These are phyloP conservation scores for Boeremia exigua DNA, from an alignment of 2,329 filamentous ascomycete genomes.

Conservation along the genomic window DNA sequence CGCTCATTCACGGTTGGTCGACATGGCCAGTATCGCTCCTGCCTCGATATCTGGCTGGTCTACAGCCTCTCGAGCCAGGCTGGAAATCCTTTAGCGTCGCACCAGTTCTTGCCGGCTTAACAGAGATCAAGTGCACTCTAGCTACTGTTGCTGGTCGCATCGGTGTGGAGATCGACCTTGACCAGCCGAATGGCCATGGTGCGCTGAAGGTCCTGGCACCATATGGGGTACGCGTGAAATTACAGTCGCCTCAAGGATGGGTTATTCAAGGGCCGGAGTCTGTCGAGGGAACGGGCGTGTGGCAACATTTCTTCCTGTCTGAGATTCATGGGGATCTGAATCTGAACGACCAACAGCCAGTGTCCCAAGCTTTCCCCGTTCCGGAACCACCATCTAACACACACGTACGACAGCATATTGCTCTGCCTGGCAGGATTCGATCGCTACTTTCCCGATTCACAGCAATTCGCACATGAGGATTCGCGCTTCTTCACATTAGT, in stretches of 20 bases:
- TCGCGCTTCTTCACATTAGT: not conserved
- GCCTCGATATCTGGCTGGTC: constrained; percentile 15
- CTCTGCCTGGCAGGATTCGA: not conserved
- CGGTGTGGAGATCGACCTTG: constrained; percentile 1
- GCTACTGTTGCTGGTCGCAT: constrained; percentile 5
- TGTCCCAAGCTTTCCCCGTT: not conserved
- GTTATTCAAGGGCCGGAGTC: not conserved
- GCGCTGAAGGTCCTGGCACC: constrained; percentile 6
- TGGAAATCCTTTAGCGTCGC: constrained; percentile 14
- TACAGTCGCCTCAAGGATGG: constrained; percentile 14
- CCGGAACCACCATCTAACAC: not conserved
- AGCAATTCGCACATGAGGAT: not conserved
- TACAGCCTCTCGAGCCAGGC: constrained; percentile 10
- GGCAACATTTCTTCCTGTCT: not conserved
- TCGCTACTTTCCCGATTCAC: not conserved
- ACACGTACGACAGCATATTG: not conserved
- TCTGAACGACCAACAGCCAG: not conserved
- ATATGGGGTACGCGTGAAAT: not conserved
- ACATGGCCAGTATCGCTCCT: constrained; percentile 20
- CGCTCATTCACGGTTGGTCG: constrained; percentile 18
- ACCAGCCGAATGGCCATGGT: not conserved
- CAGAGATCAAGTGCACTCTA: constrained; percentile 3
- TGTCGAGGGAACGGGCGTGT: constrained; percentile 6
- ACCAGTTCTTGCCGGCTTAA: constrained; percentile 9
- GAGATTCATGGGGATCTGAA: not conserved